These are phyloP conservation scores for Candida maris DNA, from an alignment of 805 yeast genomes.

Conservation along the genomic window DNA sequence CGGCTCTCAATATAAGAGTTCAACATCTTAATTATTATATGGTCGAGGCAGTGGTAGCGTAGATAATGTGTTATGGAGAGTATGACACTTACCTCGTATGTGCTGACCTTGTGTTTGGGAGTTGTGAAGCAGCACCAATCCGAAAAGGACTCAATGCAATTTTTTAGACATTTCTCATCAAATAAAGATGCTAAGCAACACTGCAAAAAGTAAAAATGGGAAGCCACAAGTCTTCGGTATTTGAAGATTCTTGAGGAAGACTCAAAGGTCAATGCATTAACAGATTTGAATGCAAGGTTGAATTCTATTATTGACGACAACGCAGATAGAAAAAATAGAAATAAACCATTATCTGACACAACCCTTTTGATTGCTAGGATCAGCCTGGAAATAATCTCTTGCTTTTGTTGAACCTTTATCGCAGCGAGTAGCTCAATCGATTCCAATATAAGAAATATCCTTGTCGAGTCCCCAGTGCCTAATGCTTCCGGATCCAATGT, in stretches of 20 bases:
- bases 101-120: constrained; percentile 7
- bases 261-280: constrained; percentile 16
- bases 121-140: constrained; percentile 6
- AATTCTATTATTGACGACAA: constrained; percentile 24
- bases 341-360: constrained; percentile 27
- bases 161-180: constrained; percentile 8
- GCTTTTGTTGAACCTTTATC: constrained; percentile 18
- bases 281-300: constrained; percentile 21
- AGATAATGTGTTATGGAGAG: constrained; percentile 23
- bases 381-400: constrained; percentile 21
- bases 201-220: constrained; percentile 26
- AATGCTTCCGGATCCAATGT: constrained; percentile 7
- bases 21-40: constrained; percentile 13
- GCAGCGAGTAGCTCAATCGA: constrained; percentile 24
- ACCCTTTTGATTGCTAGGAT: constrained; percentile 21
- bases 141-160: constrained; percentile 7
- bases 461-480: constrained; percentile 19
- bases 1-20: constrained; percentile 7
- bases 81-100: constrained; percentile 33
- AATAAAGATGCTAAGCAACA: constrained; percentile 8
- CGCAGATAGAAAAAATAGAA: constrained; percentile 28
- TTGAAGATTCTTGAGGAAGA: constrained; percentile 9
- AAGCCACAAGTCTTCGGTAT: constrained; percentile 15
- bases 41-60: constrained; percentile 17
- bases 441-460: constrained; percentile 17